These are phyloP conservation scores for Akanthomyces dipterigenus DNA, from an alignment of 2,329 filamentous ascomycete species.

Conservation along the genomic window DNA sequence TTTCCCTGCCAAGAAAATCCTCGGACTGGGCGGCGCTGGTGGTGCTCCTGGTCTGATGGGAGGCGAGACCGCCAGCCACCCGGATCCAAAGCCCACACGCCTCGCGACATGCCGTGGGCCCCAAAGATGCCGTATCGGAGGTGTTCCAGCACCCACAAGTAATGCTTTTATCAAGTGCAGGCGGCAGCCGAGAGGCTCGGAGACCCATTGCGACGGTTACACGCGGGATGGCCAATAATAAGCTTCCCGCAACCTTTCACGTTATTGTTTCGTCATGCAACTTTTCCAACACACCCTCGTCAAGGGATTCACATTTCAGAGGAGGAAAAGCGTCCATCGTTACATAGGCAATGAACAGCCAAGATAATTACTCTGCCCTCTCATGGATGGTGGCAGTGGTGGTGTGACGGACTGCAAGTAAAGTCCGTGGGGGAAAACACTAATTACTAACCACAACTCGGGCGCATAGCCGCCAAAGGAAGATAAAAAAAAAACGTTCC, in stretches of 20 bases:
- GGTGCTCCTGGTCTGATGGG: neutral
- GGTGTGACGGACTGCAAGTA: neutral
- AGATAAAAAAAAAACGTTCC: neutral
- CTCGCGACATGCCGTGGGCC: neutral
- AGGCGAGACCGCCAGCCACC: constrained; percentile 1
- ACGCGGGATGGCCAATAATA: neutral
- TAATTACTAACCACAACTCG: constrained; percentile 5
- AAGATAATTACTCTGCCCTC: too few species aligned
- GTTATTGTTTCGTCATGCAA: neutral
- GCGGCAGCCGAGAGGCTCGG: neutral
- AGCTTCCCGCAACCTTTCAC: neutral
- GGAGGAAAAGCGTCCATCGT: too few species aligned
- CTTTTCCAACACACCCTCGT: neutral
- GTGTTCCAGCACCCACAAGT: neutral
- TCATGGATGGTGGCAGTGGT: neutral
- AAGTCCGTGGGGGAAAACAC: neutral
- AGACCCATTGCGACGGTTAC: constrained; percentile 11
- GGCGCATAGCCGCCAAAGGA: neutral
- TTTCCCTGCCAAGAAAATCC: too few species aligned
- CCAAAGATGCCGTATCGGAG: constrained; percentile 9
- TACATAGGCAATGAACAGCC: too few species aligned
- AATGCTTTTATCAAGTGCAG: too few species aligned
- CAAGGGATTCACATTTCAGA: neutral
- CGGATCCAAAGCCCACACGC: neutral
- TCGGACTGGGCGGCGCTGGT: too few species aligned